Conservation (phyloP, 2,329 filamentous ascomycete species). For the Aspergillus bombycis region DNA sequence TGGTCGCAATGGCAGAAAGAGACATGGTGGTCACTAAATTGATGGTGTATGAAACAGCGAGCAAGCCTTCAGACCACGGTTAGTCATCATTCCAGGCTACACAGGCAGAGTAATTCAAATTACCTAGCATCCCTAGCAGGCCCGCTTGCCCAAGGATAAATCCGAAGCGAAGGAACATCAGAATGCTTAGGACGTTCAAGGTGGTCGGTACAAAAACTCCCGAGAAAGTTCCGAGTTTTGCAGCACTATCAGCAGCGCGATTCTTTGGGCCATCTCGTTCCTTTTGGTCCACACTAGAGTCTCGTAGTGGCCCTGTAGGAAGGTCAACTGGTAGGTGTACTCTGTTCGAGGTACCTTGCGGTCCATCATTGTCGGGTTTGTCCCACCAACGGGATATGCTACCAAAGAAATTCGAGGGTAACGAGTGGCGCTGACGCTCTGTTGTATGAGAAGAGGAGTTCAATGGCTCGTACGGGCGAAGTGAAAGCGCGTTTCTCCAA, state of each 20-base stretch:
- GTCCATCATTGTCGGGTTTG: slow-evolving; percentile 15
- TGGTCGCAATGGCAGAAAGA: slow-evolving; percentile 85
- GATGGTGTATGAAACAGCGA: slow-evolving; percentile 75
- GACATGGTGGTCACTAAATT: slow-evolving; percentile 85
- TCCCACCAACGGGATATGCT: slow-evolving; percentile 32
- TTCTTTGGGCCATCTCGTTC: slow-evolving; percentile 32
- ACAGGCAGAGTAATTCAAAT: slow-evolving; percentile 25
- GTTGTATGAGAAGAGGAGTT: slow-evolving; percentile 22
- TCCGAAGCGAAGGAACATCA: slow-evolving; percentile 90
- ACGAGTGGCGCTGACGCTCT: slow-evolving; percentile 23
- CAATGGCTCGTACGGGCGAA: slow-evolving; percentile 30
- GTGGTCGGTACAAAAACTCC: slow-evolving; percentile 88
- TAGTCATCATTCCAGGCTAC: slow-evolving; percentile 14
- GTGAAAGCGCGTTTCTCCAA: slow-evolving; percentile 23
- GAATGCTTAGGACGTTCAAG: slow-evolving; percentile 83
- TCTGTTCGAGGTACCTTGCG: slow-evolving; percentile 9
- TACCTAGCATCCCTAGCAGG: slow-evolving; percentile 77
- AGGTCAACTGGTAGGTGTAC: slow-evolving; percentile 16
- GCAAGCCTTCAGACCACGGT: slow-evolving; percentile 58
- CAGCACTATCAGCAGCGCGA: slow-evolving; percentile 34
- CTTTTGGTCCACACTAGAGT: slow-evolving; percentile 35
- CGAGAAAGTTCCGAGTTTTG: slow-evolving; percentile 75
- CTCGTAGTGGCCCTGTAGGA: slow-evolving; percentile 27
- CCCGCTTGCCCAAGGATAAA: slow-evolving; percentile 81
- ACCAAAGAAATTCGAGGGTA: slow-evolving; percentile 26